Evolutionary conservation across 306 rosid genomes (phyloP).

Genomic region (Prunus dulcis): DNA sequence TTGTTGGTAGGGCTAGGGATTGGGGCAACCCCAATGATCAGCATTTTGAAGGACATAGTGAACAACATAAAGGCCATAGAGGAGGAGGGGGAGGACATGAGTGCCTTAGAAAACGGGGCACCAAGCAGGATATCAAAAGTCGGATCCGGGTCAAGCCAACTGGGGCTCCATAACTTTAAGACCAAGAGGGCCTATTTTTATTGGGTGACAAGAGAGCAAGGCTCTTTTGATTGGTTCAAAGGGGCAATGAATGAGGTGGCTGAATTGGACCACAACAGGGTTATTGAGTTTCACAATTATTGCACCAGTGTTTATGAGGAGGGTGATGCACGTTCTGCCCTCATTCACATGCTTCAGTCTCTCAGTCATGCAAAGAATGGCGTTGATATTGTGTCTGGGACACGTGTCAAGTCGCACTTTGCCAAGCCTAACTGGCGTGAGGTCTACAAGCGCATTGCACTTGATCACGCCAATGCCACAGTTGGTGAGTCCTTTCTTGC

Average conservation of each 20-base stretch:
- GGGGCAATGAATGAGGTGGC: slow-evolving; percentile 67
- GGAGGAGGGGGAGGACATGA: slow-evolving; percentile 22
- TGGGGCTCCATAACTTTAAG: slow-evolving; percentile 21
- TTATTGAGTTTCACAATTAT: slow-evolving; percentile 59
- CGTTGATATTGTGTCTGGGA: slow-evolving; percentile 61
- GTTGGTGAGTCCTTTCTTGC: slow-evolving; percentile 43
- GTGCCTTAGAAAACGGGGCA: not conserved
- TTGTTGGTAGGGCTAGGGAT: slow-evolving; percentile 64
- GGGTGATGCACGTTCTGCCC: slow-evolving; percentile 77
- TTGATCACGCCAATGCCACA: slow-evolving; percentile 39
- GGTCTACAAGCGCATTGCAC: slow-evolving; percentile 59
- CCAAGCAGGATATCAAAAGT: not conserved
- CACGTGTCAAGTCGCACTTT: slow-evolving; percentile 61
- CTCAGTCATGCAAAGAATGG: slow-evolving; percentile 63
- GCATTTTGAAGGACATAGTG: slow-evolving; percentile 61
- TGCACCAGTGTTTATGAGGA: slow-evolving; percentile 77
- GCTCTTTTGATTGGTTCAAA: slow-evolving; percentile 69
- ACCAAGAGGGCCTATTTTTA: slow-evolving; percentile 56
- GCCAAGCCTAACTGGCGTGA: slow-evolving; percentile 67
- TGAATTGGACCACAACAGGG: slow-evolving; percentile 46
- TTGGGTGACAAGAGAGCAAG: slow-evolving; percentile 71
- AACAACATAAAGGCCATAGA: slow-evolving; percentile 49
- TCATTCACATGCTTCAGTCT: slow-evolving; percentile 64
- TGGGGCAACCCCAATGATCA: slow-evolving; percentile 74
- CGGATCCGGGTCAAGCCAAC: not conserved